A percentile compares a stretch with the other conserved stretches of the same genome.
phyloP scores from a whole-genome alignment of 2,329 filamentous ascomycete species.

The Penicillium hesseltinei region DNA sequence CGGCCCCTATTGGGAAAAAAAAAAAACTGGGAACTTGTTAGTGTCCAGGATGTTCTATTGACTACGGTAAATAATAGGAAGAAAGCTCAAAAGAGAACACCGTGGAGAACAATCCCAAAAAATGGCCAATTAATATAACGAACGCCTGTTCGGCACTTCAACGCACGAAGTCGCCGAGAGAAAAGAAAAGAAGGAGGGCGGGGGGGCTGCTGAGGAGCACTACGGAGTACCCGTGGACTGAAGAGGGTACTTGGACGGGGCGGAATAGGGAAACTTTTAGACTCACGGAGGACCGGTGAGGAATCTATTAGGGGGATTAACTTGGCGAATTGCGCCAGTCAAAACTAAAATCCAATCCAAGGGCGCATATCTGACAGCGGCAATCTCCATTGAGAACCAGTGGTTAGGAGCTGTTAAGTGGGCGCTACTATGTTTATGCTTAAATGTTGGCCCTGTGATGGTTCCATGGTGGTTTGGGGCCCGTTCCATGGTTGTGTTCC shows the following conservation, averaged over 20 bases:
- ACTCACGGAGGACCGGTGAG: neutral
- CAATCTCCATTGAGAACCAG: constrained; percentile 17
- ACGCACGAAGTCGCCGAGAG: neutral
- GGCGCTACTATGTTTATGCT: constrained; percentile 26
- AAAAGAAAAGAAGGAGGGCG: neutral
- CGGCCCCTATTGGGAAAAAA: constrained; percentile 3
- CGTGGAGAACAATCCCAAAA: neutral
- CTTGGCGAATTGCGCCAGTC: neutral
- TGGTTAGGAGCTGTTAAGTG: constrained; percentile 6
- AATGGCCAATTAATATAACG: neutral
- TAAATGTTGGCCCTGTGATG: constrained; percentile 14
- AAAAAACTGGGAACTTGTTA: constrained; percentile 5
- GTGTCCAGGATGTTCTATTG: neutral
- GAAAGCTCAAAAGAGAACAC: neutral
- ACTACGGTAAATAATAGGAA: neutral
- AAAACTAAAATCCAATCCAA: neutral
- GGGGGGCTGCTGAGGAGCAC: neutral
- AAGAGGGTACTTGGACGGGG: neutral
- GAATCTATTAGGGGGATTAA: neutral
- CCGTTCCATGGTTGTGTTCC: constrained; percentile 19
- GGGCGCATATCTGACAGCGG: constrained; percentile 19
- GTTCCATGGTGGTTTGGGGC: constrained; percentile 15
- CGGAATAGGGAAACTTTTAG: constrained; percentile 3
- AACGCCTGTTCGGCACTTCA: neutral
- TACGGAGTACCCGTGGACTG: neutral